Evolutionary conservation across 805 yeast genomes (phyloP).

Genomic region (Metschnikowia henanensis): DNA sequence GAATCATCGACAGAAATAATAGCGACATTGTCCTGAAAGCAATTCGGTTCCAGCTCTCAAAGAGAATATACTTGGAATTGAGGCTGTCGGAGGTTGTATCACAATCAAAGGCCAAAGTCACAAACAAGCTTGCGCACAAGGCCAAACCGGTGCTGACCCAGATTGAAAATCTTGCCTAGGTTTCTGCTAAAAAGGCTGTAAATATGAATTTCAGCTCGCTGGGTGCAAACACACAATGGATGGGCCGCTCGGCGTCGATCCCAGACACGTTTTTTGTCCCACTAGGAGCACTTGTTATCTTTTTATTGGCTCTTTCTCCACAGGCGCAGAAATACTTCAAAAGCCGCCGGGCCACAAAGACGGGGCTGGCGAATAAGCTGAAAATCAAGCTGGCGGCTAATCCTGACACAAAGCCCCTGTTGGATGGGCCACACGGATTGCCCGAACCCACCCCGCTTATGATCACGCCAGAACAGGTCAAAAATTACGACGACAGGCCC

Average conservation of each 20-base stretch:
- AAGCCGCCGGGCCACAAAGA: not conserved
- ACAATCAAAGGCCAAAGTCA: not conserved
- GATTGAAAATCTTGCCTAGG: not conserved
- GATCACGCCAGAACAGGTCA: constrained; percentile 67
- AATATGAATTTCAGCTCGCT: not conserved
- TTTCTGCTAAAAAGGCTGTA: no score
- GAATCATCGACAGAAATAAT: constrained; percentile 1
- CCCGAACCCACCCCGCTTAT: constrained; percentile 57
- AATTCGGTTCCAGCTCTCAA: constrained; percentile 5
- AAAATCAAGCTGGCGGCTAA: not conserved
- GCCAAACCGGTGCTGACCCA: not conserved
- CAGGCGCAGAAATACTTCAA: constrained; percentile 4
- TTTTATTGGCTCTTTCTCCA: constrained; percentile 10
- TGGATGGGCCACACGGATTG: constrained; percentile 10
- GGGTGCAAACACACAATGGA: no score
- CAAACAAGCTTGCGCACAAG: not conserved
- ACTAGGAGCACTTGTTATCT: constrained; percentile 11
- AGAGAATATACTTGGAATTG: constrained; percentile 1
- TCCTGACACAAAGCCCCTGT: not conserved
- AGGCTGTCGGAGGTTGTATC: constrained; percentile 6
- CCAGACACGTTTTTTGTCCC: constrained; percentile 8
- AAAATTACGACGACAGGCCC: constrained; percentile 68
- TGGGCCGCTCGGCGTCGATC: no score
- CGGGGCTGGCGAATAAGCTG: no score
- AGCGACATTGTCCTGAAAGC: constrained; percentile 1